Base-by-base conservation (phyloP, 352 stramenopile genomes). In the Phytophthora idaei region DNA sequence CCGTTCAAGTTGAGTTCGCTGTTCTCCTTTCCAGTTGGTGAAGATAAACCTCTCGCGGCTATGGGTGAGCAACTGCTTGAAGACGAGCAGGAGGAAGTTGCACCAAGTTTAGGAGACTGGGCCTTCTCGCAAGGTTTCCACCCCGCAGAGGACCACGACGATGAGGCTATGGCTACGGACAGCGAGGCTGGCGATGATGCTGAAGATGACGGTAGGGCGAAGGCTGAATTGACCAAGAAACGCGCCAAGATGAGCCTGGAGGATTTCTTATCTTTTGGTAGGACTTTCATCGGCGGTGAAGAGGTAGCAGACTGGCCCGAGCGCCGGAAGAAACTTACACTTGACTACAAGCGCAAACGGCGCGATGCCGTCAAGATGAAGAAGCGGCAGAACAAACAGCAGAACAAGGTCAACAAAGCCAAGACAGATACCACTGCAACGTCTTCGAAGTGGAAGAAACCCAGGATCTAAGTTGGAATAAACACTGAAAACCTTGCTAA, bases 291-390 rank as follows among this genome's bases (percentile, higher is more conserved):
- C 15, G 66, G 66, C 25, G 71, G 58, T 27, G 63, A 70, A n/a
- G 28, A 66, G 0, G 63, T 76, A 21, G 31, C 44, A 36, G 74
- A 77, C 34, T 94, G 86, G 86, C 64, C 73, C 4, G 80, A 90
- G 56, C 73, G 76, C 10, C 71, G 84, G 41, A 90, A 88, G 69
- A 92, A 88, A 49, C 75, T 93, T 41, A 92, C 86, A 58, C 60
- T 90, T 17, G 86, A 94, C 64, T 94, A 87, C 65, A 91, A 91
- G 42, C 84, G 86, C 57, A 94, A 94, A 73, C 82, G 85, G 15
- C 83, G 85, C 32, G 82, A 92, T 50, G 79, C 86, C 39, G 67
- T 90, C 53, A 90, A 92, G 70, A 78, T 69, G 56, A 89, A 89
- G 59, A 94, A 94, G 68, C 83, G 87, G 47, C 71, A 84, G 41